These are phyloP conservation scores for Nakataea oryzae DNA, from an alignment of 2,329 filamentous ascomycete genomes.

Conservation along the genomic window DNA sequence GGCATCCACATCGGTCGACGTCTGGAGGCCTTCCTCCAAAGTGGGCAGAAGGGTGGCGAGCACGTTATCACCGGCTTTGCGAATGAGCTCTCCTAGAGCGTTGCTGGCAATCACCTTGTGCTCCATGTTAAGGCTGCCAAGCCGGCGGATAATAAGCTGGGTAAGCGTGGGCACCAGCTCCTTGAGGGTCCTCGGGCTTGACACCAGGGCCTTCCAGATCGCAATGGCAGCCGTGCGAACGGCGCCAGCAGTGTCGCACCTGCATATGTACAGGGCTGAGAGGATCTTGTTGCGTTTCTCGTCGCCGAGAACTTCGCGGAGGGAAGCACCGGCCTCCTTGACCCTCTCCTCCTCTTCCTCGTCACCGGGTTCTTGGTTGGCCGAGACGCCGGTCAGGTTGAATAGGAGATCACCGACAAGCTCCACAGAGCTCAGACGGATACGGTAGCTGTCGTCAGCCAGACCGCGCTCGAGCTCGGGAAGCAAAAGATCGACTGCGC, in stretches of 20 bases:
- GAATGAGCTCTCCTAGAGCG: conserved; percentile 89
- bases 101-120: conserved; percentile 99
- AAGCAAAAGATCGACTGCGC: conserved; percentile 85
- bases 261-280: conserved; percentile 94
- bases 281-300: conserved; percentile 96
- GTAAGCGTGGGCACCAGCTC: conserved; percentile 92
- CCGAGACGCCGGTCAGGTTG: conserved; percentile 91
- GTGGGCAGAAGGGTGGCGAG: conserved; percentile 80
- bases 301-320: conserved; percentile 87
- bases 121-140: conserved; percentile 95
- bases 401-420: conserved; percentile 93
- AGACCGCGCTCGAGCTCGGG: conserved; percentile 93
- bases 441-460: conserved; percentile 95
- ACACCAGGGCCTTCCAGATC: conserved; percentile 95
- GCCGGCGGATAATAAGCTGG: conserved; percentile 83
- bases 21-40: conserved; percentile 81
- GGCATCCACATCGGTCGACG: conserved; percentile 80
- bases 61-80: conserved; percentile 91
- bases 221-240: conserved; percentile 83
- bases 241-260: conserved; percentile 87
- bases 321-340: conserved; percentile 81
- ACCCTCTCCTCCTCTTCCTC: conserved; percentile 67
- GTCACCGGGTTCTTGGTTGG: conserved; percentile 50
- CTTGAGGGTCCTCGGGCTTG: conserved; percentile 83
- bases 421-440: conserved; percentile 95